phyloP scores from a whole-genome alignment of 2,329 filamentous ascomycete genomes.

The Colletotrichum spaethianum region DNA sequence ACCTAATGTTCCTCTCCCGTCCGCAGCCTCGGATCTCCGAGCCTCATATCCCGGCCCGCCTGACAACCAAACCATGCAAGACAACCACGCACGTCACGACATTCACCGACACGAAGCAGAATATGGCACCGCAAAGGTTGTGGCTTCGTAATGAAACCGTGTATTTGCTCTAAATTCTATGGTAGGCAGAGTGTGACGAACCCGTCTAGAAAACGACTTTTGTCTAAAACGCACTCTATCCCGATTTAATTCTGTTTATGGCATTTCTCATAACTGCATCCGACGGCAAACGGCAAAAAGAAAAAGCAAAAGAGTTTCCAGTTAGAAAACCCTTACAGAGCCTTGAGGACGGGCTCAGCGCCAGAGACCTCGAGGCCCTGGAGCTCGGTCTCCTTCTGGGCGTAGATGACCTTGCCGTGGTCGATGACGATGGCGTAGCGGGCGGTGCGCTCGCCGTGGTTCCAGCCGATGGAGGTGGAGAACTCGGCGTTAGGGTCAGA shows the following conservation, averaged over 20 bases:
- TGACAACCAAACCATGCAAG: background rate
- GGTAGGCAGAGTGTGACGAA: background rate
- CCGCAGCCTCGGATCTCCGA: background rate
- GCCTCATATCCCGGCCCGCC: background rate
- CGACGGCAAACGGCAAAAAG: background rate
- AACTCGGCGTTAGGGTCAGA: constrained; percentile 79
- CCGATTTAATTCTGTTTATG: background rate
- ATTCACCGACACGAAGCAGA: no score
- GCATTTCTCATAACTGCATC: constrained; percentile 12
- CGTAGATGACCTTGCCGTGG: constrained; percentile 86
- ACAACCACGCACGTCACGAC: background rate
- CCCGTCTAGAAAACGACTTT: constrained; percentile 22
- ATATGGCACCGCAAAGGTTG: background rate
- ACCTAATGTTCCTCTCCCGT: no score
- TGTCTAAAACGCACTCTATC: constrained; percentile 24
- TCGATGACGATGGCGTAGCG: constrained; percentile 87
- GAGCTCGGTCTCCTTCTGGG: constrained; percentile 76
- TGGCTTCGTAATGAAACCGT: background rate
- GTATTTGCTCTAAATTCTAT: constrained; percentile 31
- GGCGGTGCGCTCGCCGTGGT: constrained; percentile 79
- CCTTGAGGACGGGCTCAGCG: constrained; percentile 69
- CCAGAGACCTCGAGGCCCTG: constrained; percentile 64
- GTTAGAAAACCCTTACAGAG: constrained; percentile 54
- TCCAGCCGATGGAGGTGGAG: constrained; percentile 85
- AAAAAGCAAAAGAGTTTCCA: background rate